Conservation (phyloP, 2,329 filamentous ascomycete species). For the Colletotrichum incanum region DNA sequence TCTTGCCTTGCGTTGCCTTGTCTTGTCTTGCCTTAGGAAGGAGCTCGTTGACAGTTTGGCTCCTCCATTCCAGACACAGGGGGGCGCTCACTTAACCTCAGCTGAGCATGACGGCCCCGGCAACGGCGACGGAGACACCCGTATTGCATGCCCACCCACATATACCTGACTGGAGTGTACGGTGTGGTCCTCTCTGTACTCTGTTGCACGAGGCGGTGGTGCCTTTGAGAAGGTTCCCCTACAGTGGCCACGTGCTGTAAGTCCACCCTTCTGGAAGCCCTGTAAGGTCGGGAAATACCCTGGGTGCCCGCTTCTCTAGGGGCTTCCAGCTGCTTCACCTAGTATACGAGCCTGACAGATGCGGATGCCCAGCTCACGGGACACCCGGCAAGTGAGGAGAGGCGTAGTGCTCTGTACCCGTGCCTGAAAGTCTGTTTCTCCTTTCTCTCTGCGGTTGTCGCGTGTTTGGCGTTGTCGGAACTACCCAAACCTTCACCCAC, state of each 20-base stretch:
- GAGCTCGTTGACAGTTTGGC: background rate
- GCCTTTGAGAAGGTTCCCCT: background rate
- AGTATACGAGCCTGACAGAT: background rate
- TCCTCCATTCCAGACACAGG: background rate
- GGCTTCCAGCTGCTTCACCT: background rate
- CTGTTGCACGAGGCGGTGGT: background rate
- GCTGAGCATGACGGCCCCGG: background rate
- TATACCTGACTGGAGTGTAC: background rate
- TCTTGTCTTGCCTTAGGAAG: background rate
- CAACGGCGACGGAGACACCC: slow-evolving; percentile 2
- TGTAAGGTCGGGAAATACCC: slow-evolving; percentile 22
- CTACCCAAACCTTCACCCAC: background rate
- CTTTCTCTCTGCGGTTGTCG: background rate
- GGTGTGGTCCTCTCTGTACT: too few relatives aligned
- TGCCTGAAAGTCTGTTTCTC: background rate
- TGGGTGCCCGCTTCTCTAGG: slow-evolving; percentile 1
- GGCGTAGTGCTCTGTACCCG: background rate
- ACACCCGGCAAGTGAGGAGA: background rate
- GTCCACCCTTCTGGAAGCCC: slow-evolving; percentile 16
- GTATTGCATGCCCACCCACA: background rate
- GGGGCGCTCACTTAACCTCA: background rate
- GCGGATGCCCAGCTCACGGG: background rate
- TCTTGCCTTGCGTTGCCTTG: background rate
- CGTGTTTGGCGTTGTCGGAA: background rate
- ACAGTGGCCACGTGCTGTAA: slow-evolving; percentile 34